phyloP scores from a whole-genome alignment of 2,329 filamentous ascomycete genomes.

The Fusarium buxicola region DNA sequence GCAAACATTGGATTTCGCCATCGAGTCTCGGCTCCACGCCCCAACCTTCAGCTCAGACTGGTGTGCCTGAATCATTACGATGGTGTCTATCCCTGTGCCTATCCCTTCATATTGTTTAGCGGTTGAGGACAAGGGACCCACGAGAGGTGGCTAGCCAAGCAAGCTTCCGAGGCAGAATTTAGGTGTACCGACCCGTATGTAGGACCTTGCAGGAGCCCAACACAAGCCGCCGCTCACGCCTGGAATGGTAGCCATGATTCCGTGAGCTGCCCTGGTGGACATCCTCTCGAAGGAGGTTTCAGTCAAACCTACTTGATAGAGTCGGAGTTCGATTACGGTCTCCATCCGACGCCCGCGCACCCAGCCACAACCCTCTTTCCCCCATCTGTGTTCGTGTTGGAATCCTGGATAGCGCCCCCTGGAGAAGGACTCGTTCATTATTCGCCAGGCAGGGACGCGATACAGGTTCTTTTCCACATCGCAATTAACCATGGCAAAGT shows the following conservation, averaged over 20 bases:
- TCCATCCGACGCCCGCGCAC: constrained; percentile 10
- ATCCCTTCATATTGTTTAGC: constrained; percentile 1
- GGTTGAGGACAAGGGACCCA: constrained; percentile 8
- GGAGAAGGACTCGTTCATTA: constrained; percentile 19
- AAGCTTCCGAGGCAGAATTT: constrained; percentile 20
- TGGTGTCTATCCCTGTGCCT: not conserved
- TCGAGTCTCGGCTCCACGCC: not conserved
- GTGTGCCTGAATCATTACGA: constrained; percentile 18
- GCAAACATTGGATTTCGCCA: not conserved
- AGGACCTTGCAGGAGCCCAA: constrained; percentile 21
- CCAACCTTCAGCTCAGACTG: not conserved
- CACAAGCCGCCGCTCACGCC: constrained; percentile 14
- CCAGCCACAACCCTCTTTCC: constrained; percentile 25
- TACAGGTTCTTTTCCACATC: not conserved
- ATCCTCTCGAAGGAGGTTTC: constrained; percentile 41
- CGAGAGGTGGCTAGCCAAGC: constrained; percentile 8
- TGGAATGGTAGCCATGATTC: constrained; percentile 16
- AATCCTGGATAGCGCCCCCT: constrained; percentile 22
- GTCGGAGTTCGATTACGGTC: constrained; percentile 32
- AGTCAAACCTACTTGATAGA: constrained; percentile 42
- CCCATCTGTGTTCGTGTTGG: constrained; percentile 22
- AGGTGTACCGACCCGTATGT: constrained; percentile 9
- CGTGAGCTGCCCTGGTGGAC: constrained; percentile 7
- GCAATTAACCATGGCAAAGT: not conserved
- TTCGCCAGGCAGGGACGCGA: not conserved